phyloP scores from a whole-genome alignment of 805 yeast genomes.

The Kregervanrija delftensis region DNA sequence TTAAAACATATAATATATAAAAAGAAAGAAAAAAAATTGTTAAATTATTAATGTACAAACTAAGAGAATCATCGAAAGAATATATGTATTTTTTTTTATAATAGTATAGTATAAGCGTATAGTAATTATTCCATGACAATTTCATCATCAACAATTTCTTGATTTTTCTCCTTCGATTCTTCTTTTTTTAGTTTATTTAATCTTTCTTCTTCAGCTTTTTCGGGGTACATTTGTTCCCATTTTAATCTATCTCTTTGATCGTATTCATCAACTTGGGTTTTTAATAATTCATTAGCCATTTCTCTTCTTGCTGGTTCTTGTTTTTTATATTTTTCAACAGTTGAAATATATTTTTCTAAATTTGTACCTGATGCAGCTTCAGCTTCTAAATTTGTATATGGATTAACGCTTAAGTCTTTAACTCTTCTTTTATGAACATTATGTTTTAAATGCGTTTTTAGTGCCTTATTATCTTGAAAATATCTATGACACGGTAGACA shows the following conservation, averaged over 20 bases:
- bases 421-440: constrained; percentile 86
- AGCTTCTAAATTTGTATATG: constrained; percentile 82
- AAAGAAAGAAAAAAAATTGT: not conserved
- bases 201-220: constrained; percentile 12
- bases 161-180: constrained; percentile 2
- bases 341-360: constrained; percentile 55
- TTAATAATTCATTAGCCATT: constrained; percentile 33
- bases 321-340: constrained; percentile 52
- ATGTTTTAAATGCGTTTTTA: constrained; percentile 63
- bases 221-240: constrained; percentile 23
- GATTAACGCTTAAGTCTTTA: constrained; percentile 65
- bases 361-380: constrained; percentile 86
- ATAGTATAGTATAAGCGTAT: not conserved
- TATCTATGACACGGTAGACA: constrained; percentile 93
- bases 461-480: constrained; percentile 69
- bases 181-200: constrained; percentile 3
- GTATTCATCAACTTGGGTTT: constrained; percentile 23
- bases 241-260: constrained; percentile 26
- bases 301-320: constrained; percentile 40
- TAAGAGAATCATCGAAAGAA: not conserved
- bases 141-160: constrained; percentile 3
- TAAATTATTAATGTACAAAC: not conserved
- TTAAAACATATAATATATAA: not conserved
- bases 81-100: not conserved
- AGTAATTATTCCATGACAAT: constrained; percentile 7